A percentile compares a stretch with the other conserved stretches of the same genome.
Evolutionary conservation across 148 eudicot species (phyloP).

Genomic region (Mesembryanthemum crystallinum): DNA sequence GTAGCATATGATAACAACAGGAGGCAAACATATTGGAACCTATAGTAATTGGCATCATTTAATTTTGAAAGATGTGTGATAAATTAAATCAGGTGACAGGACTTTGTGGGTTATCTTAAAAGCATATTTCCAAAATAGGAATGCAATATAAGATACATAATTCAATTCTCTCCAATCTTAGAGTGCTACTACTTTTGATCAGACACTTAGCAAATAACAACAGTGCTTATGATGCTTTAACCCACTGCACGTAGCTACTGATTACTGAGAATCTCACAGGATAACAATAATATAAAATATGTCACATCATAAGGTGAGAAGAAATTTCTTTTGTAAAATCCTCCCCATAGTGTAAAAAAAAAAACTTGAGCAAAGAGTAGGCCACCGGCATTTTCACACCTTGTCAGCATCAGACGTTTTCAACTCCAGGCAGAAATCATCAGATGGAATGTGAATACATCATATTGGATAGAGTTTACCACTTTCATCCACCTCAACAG

Average conservation of each 20-base stretch:
- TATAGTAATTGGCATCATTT: not conserved
- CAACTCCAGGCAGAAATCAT: not conserved
- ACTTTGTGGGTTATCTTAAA: not conserved
- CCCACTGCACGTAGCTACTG: not conserved
- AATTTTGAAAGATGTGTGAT: not conserved
- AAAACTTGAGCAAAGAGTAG: not conserved
- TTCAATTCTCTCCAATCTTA: not conserved
- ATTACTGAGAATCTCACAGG: not conserved
- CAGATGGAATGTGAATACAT: not conserved
- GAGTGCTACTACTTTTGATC: not conserved
- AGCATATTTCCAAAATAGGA: not conserved
- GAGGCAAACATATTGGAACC: not conserved
- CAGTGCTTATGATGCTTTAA: not conserved
- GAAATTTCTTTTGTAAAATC: not conserved
- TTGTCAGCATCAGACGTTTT: not conserved
- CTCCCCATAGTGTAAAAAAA: not conserved
- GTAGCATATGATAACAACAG: not conserved
- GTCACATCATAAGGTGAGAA: too few species aligned
- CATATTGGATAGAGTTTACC: not conserved
- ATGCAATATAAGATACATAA: not conserved
- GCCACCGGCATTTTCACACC: not conserved
- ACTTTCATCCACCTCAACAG: slow-evolving; percentile 24
- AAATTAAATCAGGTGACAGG: not conserved
- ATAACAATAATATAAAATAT: slow-evolving; percentile 1
- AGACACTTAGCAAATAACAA: not conserved